Conservation (phyloP, 2,329 filamentous ascomycete genomes). For the Ophiosphaerella herpotricha region DNA sequence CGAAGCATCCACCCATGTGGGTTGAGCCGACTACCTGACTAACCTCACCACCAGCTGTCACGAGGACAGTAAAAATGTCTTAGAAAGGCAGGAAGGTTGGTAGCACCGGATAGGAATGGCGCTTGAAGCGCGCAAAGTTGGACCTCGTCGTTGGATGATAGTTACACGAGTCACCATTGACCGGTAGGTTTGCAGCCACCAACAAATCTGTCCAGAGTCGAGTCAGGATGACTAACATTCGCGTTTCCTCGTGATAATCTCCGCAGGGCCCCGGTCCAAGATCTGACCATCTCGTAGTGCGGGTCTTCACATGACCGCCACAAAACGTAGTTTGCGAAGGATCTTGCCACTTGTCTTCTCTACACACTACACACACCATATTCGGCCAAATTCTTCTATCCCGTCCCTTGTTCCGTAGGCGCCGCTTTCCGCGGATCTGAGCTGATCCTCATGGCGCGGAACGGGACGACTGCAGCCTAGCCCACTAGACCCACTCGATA, state of each 20-base stretch:
- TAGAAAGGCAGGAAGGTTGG: neutral
- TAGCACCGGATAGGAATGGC: neutral
- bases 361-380: neutral
- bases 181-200: neutral
- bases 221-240: neutral
- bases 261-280: neutral
- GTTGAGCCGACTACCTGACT: neutral
- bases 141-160: neutral
- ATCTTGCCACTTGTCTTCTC: constrained; percentile 12
- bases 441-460: constrained; percentile 2
- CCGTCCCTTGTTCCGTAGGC: constrained; percentile 4
- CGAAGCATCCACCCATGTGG: neutral
- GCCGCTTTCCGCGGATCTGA: neutral
- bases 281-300: neutral
- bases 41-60: neutral
- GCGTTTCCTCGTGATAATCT: neutral
- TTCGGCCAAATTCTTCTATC: constrained; percentile 2
- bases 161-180: neutral
- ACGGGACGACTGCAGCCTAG: neutral
- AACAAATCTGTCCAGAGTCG: neutral
- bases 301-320: neutral
- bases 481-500: constrained; percentile 2
- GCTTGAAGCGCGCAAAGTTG: neutral
- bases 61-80: neutral
- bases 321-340: neutral